Percentiles rank a stretch among this genome's conserved stretches.
Evolutionary conservation across 306 rosid genomes (phyloP).

Genomic region (Dalbergia cochinchinensis): DNA sequence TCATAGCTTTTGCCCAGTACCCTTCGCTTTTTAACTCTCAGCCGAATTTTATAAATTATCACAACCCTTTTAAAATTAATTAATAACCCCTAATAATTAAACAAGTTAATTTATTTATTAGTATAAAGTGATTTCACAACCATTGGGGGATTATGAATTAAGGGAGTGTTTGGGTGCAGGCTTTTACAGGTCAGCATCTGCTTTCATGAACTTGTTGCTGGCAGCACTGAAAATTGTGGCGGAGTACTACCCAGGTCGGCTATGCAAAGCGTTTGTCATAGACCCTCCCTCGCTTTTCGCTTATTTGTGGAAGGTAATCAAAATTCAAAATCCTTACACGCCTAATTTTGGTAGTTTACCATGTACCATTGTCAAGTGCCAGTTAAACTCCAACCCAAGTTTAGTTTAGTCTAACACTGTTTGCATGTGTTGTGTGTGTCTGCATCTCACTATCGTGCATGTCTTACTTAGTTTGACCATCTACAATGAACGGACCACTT

Average conservation of each 20-base stretch:
- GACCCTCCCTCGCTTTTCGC: conserved; percentile 92
- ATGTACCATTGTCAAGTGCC: conserved; percentile 40
- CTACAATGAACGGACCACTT: conserved; percentile 40
- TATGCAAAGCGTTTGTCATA: conserved; percentile 77
- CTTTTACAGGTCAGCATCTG: conserved; percentile 91
- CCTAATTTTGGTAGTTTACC: conserved; percentile 42
- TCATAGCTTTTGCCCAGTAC: conserved; percentile 41
- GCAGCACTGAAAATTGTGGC: conserved; percentile 77
- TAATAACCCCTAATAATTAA: neutral
- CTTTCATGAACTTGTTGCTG: conserved; percentile 78
- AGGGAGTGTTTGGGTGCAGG: conserved; percentile 60
- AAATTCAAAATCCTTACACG: conserved; percentile 40
- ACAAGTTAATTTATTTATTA: neutral
- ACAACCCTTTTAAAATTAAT: conserved; percentile 10
- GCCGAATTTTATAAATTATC: conserved; percentile 28
- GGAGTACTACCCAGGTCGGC: conserved; percentile 82
- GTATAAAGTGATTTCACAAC: neutral
- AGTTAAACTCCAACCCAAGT: conserved; percentile 34
- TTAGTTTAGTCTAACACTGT: neutral
- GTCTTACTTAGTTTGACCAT: conserved; percentile 45
- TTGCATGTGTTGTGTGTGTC: neutral
- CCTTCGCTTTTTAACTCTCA: neutral
- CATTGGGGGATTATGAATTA: neutral
- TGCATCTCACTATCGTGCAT: conserved; percentile 3
- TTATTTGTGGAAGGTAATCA: conserved; percentile 90